Evolutionary conservation across 202 grass and related monocot genomes (phyloP), one percentile per base, ranked within the genome.

Genomic region (Digitaria exilis): DNA sequence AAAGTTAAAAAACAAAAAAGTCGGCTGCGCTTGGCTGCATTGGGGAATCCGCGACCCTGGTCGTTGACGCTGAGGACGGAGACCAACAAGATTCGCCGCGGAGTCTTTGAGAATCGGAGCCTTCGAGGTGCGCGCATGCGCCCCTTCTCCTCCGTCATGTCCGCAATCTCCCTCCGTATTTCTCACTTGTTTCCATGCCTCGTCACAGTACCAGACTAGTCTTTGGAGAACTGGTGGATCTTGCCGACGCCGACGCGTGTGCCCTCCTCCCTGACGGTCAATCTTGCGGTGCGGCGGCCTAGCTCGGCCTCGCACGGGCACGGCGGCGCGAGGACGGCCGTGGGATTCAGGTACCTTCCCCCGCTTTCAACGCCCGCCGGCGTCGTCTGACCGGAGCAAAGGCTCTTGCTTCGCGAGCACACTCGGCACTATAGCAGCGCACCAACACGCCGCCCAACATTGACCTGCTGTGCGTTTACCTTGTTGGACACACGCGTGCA

Each of bases 391-490:
- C 82, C 82, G 18, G 52, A n/a, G 43, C 31, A 75, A 8, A 39
- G 37, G 37, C 37, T 76, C 17, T 55, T 58, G 68, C 19, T 62
- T 73, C 50, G 41, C 49, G 32, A 72, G 10, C 24, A 28, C 61
- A 54, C 30, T 24, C 24, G 9, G 12, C 69, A 21, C 69, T 8
- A 42, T 32, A 17, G 24, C 70, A 8, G 15, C 24, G 10, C 14
- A 17, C 9, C 49, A 29, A 42, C 14, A 1, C 64, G 81, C 83
- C 66, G 12, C 73, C 74, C 77, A 75, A 55, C 50, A 81, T 86
- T 90, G 88, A 82, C 79, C 73, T 26, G 14, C 24, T 67, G n/a
- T n/a, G n/a, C n/a, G n/a, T 78, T 24, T 28, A 19, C 45, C 21
- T 35, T 10, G 35, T 35, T 10, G 35, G 31, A 8, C 31, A 10